A percentile compares a stretch with the other conserved stretches of the same genome.
Conservation (phyloP, 2,329 filamentous ascomycete species). For the Ophiostoma sp. region DNA sequence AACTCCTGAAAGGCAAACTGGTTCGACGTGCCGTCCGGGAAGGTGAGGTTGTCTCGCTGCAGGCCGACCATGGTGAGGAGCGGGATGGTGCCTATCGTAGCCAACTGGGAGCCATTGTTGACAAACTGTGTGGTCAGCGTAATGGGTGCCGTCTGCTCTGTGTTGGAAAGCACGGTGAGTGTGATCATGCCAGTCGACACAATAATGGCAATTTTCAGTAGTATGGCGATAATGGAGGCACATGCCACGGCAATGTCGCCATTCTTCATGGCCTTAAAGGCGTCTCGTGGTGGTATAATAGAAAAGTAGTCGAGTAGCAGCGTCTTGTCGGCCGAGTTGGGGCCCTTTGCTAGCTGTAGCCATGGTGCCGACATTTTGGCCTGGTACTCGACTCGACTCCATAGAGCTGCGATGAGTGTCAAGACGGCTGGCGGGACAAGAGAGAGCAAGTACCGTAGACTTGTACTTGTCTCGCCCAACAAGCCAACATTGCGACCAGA, state of each 20-base stretch:
- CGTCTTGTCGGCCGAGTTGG: conserved; percentile 37
- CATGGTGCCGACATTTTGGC: conserved; percentile 43
- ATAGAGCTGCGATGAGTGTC: conserved; percentile 38
- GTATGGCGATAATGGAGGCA: conserved; percentile 33
- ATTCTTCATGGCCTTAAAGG: conserved; percentile 37
- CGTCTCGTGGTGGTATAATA: conserved; percentile 35
- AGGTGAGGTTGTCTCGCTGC: conserved; percentile 32
- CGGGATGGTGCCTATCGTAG: conserved; percentile 35
- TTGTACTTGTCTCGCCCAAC: conserved; percentile 26
- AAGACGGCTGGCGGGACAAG: conserved; percentile 40
- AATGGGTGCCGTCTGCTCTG: conserved; percentile 33
- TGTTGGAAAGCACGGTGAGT: conserved; percentile 35
- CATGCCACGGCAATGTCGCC: conserved; percentile 40
- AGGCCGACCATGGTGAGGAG: conserved; percentile 40
- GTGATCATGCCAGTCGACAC: conserved; percentile 42
- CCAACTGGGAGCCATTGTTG: conserved; percentile 33
- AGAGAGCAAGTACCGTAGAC: conserved; percentile 41
- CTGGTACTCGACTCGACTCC: conserved; percentile 44
- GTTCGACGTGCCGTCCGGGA: conserved; percentile 39
- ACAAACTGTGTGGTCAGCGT: conserved; percentile 36
- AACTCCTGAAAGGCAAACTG: conserved; percentile 42
- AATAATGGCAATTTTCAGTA: conserved; percentile 40
- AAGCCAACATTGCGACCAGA: conserved; percentile 38
- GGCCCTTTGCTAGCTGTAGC: conserved; percentile 38
- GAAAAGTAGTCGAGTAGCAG: conserved; percentile 42